Conservation (phyloP, 208 protist species). For the Acanthamoeba sp. region DNA sequence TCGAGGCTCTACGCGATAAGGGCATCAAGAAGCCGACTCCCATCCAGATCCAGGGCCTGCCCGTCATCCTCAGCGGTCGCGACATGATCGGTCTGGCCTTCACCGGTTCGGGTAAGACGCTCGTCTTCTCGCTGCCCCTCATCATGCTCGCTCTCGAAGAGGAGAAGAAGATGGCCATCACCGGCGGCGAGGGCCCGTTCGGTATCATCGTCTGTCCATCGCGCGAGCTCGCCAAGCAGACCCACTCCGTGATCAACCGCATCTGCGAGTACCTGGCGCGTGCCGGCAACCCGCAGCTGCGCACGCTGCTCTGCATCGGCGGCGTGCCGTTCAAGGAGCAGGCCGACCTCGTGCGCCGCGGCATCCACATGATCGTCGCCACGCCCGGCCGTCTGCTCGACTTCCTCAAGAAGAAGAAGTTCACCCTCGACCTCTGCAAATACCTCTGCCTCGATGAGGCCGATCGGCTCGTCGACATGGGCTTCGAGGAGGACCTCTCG, state of each 20-base stretch:
- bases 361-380: constrained; percentile 93
- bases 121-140: constrained; percentile 93
- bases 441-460: constrained; percentile 94
- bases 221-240: constrained; percentile 93
- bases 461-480: constrained; percentile 93
- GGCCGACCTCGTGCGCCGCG: constrained; percentile 79
- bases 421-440: constrained; percentile 90
- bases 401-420: constrained; percentile 89
- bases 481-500: constrained; percentile 91
- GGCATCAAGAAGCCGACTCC: constrained; percentile 92
- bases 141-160: constrained; percentile 91
- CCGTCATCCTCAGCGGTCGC: constrained; percentile 89
- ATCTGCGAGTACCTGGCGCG: constrained; percentile 77
- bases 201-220: constrained; percentile 92
- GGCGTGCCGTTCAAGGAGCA: constrained; percentile 91
- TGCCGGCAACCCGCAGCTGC: constrained; percentile 79
- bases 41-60: constrained; percentile 95
- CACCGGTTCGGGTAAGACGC: constrained; percentile 94
- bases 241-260: constrained; percentile 85
- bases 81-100: constrained; percentile 96
- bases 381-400: constrained; percentile 94
- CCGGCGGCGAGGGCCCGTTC: constrained; percentile 91
- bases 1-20: constrained; percentile 83
- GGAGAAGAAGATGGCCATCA: constrained; percentile 89
- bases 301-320: constrained; percentile 90